These are phyloP conservation scores for Chaetomiaceae sp. DNA, from an alignment of 2,329 filamentous ascomycete species.

Conservation along the genomic window DNA sequence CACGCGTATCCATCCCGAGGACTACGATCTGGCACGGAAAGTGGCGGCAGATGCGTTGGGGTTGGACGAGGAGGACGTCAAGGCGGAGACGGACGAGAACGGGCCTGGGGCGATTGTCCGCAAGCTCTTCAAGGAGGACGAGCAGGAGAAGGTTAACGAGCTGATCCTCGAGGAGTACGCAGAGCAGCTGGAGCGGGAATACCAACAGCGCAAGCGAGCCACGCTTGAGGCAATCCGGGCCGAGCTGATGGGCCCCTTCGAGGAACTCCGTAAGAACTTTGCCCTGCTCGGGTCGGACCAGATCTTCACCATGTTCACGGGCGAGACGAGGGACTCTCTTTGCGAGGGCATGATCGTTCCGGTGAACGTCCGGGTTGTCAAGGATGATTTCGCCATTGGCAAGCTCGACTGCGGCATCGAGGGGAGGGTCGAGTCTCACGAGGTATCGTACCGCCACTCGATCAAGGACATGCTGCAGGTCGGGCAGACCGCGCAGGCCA, in stretches of 20 bases:
- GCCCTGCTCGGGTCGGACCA: conserved; percentile 64
- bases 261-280: conserved; percentile 84
- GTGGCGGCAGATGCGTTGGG: conserved; percentile 97
- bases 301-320: conserved; percentile 93
- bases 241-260: conserved; percentile 86
- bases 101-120: conserved; percentile 86
- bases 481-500: conserved; percentile 82
- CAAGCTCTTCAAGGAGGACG: conserved; percentile 89
- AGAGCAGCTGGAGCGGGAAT: conserved; percentile 86
- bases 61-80: conserved; percentile 95
- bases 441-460: conserved; percentile 68
- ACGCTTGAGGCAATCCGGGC: conserved; percentile 94
- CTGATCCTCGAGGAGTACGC: conserved; percentile 95
- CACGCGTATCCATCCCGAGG: conserved; percentile 94
- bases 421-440: conserved; percentile 74
- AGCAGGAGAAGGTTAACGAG: conserved; percentile 92
- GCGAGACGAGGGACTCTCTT: conserved; percentile 79
- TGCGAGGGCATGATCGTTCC: conserved; percentile 88
- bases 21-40: conserved; percentile 95
- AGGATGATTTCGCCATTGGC: conserved; percentile 87
- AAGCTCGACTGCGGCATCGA: conserved; percentile 93
- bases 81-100: conserved; percentile 85
- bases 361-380: conserved; percentile 79
- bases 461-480: conserved; percentile 68
- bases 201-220: conserved; percentile 89